phyloP scores from a whole-genome alignment of 1,284 basidiomycete genomes.

The Cutaneotrichosporon sp. region DNA sequence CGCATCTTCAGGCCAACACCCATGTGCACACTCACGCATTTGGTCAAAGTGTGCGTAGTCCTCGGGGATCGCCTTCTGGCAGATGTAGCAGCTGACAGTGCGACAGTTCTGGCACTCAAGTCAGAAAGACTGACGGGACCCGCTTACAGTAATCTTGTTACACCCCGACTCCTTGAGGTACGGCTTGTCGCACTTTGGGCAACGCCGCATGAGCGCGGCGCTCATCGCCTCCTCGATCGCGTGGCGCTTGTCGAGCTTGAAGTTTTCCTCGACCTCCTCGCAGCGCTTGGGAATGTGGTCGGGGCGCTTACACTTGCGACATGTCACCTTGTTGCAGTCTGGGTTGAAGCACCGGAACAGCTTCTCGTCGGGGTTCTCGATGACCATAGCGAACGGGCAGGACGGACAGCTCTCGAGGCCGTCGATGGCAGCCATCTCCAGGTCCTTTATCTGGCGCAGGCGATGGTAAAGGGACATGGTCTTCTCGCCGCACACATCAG shows the following conservation, averaged over 20 bases:
- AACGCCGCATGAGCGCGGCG: constrained; percentile 75
- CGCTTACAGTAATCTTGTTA: constrained; percentile 65
- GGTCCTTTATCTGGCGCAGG: constrained; percentile 70
- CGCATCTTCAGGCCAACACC: neutral
- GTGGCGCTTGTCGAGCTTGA: constrained; percentile 69
- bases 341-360: constrained; percentile 73
- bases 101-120: constrained; percentile 62
- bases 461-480: constrained; percentile 69
- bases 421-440: constrained; percentile 64
- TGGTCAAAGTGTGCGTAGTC: constrained; percentile 73
- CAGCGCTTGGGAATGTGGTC: constrained; percentile 86
- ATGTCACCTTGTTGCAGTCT: constrained; percentile 70
- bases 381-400: constrained; percentile 74
- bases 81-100: constrained; percentile 74
- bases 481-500: constrained; percentile 58
- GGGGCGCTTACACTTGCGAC: constrained; percentile 69
- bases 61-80: constrained; percentile 61
- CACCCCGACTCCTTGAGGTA: constrained; percentile 49
- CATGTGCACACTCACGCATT: constrained; percentile 17
- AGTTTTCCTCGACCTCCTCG: constrained; percentile 69
- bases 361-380: constrained; percentile 73
- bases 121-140: neutral
- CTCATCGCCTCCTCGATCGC: constrained; percentile 86
- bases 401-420: constrained; percentile 78
- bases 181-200: constrained; percentile 58